These are phyloP conservation scores for Nicotiana noctiflora DNA, from an alignment of 257 asterid genomes.

Conservation along the genomic window DNA sequence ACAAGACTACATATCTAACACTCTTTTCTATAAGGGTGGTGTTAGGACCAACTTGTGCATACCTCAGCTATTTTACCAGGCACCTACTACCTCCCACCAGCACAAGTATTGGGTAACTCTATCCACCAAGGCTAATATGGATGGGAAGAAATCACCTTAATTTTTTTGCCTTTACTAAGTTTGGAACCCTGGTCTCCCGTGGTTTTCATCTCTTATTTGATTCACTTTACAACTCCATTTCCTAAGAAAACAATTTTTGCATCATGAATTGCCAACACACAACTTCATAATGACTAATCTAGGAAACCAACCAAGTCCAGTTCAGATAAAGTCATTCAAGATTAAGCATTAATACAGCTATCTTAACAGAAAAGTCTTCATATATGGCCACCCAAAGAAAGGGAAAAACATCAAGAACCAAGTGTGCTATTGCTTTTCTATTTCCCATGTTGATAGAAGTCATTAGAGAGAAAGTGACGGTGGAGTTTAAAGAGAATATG, in stretches of 20 bases:
- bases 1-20: too few relatives aligned
- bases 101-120: background rate
- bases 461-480: background rate
- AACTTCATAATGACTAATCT: background rate
- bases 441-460: background rate
- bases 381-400: background rate
- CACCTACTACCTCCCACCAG: background rate
- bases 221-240: background rate
- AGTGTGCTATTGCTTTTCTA: background rate
- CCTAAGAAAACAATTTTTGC: background rate
- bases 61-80: background rate
- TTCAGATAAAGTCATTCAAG: background rate
- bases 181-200: background rate
- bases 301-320: background rate
- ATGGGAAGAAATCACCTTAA: background rate
- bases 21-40: background rate
- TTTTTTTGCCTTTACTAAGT: background rate
- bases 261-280: background rate
- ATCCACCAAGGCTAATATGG: background rate
- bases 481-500: background rate
- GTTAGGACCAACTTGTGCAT: background rate
- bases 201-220: background rate
- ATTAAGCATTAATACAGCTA: background rate
- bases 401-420: background rate
- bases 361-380: background rate